phyloP scores from a whole-genome alignment of 2,329 filamentous ascomycete genomes.

The Xylariaceae sp. region DNA sequence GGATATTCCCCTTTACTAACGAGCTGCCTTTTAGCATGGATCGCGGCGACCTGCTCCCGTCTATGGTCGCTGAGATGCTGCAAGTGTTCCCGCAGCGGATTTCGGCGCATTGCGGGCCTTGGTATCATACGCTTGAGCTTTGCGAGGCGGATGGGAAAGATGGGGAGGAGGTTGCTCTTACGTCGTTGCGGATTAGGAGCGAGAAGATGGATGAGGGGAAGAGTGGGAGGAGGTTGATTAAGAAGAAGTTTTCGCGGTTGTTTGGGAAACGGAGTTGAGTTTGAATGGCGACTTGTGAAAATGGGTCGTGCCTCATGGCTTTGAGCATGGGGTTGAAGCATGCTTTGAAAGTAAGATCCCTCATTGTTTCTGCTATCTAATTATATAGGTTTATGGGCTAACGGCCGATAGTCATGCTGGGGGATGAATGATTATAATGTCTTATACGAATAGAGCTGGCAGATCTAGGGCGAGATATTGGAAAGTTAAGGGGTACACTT shows the following conservation, averaged over 20 bases:
- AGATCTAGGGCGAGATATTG: too few species aligned
- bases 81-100: constrained; percentile 17
- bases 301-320: too few species aligned
- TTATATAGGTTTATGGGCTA: too few species aligned
- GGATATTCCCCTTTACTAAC: constrained; percentile 22
- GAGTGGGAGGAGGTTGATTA: background rate
- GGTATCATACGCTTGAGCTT: constrained; percentile 21
- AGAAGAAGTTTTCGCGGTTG: background rate
- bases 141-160: constrained; percentile 15
- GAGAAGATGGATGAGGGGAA: background rate
- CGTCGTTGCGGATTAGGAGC: constrained; percentile 22
- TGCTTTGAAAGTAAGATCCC: too few species aligned
- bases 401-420: too few species aligned
- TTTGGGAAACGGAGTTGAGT: constrained; percentile 8
- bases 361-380: too few species aligned
- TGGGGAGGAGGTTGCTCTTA: constrained; percentile 13
- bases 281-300: background rate
- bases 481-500: too few species aligned
- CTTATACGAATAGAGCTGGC: too few species aligned
- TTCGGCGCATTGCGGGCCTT: constrained; percentile 18
- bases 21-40: constrained; percentile 17
- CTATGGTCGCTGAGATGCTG: constrained; percentile 22
- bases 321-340: too few species aligned
- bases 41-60: constrained; percentile 21
- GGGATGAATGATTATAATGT: too few species aligned